These are phyloP conservation scores for Aurantiochytrium sp. DNA, from an alignment of 108 stramenopile genomes.

Conservation along the genomic window DNA sequence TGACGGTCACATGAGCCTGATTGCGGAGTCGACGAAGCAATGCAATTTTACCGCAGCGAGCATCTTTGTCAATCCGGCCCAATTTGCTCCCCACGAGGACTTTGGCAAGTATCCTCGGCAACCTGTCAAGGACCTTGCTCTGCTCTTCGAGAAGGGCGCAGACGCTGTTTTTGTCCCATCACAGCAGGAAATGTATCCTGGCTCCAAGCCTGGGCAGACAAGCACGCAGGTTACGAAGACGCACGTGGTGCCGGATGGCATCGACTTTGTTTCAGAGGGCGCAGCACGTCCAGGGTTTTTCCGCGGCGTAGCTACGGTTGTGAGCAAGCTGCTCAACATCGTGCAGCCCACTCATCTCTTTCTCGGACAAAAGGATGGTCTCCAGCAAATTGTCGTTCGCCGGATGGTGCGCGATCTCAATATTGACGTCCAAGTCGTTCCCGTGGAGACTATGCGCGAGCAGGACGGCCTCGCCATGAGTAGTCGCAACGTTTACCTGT, in stretches of 20 bases:
- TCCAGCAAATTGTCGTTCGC: conserved; percentile 78
- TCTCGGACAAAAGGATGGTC: conserved; percentile 97
- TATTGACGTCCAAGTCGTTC: conserved; percentile 53
- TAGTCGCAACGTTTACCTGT: conserved; percentile 87
- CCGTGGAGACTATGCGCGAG: conserved; percentile 73
- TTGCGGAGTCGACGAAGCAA: conserved; percentile 8
- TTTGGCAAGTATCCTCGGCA: conserved; percentile 86
- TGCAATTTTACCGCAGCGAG: conserved; percentile 62
- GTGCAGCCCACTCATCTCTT: conserved; percentile 79
- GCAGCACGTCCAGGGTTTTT: conserved; percentile 77
- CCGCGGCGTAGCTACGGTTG: conserved; percentile 91
- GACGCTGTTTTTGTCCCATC: conserved; percentile 40
- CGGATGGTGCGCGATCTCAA: conserved; percentile 74
- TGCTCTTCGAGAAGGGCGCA: conserved; percentile 40
- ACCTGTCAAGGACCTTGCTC: conserved; percentile 64
- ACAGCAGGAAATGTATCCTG: conserved; percentile 34
- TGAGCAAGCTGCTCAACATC: conserved; percentile 92
- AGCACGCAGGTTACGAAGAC: not conserved
- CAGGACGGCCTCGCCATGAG: conserved; percentile 88
- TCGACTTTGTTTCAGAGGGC: conserved; percentile 72
- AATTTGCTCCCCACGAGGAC: conserved; percentile 88
- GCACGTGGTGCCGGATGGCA: conserved; percentile 52
- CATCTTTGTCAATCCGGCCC: conserved; percentile 94
- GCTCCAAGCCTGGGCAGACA: not conserved
- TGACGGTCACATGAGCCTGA: conserved; percentile 73